Conservation (phyloP, 257 asterid genomes). For the Solanum chilense region DNA sequence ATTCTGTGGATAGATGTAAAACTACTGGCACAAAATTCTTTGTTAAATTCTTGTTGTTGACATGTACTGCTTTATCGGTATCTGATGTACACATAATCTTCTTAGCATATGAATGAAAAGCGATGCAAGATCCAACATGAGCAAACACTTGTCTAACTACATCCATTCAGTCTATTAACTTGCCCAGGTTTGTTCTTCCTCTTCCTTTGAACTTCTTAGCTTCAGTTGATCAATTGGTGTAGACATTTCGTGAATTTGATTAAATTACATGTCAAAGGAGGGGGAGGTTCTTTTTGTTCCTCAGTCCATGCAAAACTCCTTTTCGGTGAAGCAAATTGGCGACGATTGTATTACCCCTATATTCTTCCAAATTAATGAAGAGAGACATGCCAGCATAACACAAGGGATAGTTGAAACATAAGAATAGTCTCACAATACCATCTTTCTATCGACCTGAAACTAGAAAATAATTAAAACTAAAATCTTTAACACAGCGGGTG, state of each 20-base stretch:
- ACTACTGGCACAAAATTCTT: not conserved
- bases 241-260: too few relatives aligned
- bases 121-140: not conserved
- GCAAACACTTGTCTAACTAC: not conserved
- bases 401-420: not conserved
- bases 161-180: not conserved
- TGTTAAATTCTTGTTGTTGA: not conserved
- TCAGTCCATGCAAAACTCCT: not conserved
- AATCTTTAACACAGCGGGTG: not conserved
- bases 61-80: not conserved
- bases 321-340: not conserved
- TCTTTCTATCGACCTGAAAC: not conserved
- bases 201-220: not conserved
- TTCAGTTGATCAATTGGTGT: not conserved
- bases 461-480: not conserved
- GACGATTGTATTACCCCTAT: not conserved
- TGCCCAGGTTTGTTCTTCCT: not conserved
- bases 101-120: not conserved
- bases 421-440: not conserved
- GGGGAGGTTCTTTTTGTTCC: not conserved
- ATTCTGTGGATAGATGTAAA: not conserved
- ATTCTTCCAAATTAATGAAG: not conserved
- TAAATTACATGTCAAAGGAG: not conserved
- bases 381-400: not conserved
- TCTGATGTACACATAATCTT: not conserved